phyloP scores from a whole-genome alignment of 352 stramenopile species.

The Phytophthora rubi region DNA sequence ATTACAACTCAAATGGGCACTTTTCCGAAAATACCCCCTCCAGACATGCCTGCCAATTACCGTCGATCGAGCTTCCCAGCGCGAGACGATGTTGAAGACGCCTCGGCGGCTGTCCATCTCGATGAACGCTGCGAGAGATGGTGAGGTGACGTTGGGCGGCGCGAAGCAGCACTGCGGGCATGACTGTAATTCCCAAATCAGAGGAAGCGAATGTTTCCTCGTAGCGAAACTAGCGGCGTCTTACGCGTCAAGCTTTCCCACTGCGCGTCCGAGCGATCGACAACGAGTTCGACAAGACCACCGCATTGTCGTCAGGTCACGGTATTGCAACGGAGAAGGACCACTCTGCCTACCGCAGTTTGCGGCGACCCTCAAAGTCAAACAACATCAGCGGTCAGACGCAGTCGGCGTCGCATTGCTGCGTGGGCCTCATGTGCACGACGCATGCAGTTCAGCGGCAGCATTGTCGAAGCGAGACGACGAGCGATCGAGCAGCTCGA shows the following conservation, averaged over 20 bases:
- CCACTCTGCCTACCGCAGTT: not conserved
- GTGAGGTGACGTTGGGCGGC: not conserved
- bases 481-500: constrained; percentile 16
- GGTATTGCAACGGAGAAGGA: not conserved
- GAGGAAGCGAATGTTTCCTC: not conserved
- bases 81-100: not conserved
- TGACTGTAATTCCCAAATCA: not conserved
- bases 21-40: no score
- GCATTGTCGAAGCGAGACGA: not conserved
- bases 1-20: no score
- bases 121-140: not conserved
- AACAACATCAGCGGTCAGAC: no score
- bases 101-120: not conserved
- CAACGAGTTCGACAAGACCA: not conserved
- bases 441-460: not conserved
- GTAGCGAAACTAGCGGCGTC: not conserved
- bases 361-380: not conserved
- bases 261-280: not conserved
- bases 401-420: not conserved
- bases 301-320: not conserved
- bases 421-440: constrained; percentile 6
- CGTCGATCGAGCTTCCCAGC: no score
- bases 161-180: not conserved
- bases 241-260: not conserved
- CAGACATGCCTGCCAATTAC: no score